Evolutionary conservation across 2,329 filamentous ascomycete genomes (phyloP).

Genomic region (Boeremia exigua): DNA sequence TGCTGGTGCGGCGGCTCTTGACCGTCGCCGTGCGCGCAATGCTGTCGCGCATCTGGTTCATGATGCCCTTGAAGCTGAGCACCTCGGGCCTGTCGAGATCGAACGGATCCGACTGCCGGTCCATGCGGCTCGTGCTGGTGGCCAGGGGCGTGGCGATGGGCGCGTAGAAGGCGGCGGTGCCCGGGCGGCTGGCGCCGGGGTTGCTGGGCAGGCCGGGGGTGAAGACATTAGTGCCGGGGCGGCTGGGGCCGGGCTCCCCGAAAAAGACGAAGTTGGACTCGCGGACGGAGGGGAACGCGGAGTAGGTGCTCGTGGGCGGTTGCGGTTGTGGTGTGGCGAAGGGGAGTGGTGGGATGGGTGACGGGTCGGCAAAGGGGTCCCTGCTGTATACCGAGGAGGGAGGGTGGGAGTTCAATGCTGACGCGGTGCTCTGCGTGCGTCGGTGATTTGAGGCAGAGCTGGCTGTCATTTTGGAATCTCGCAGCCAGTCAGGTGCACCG

Average conservation of each 20-base stretch:
- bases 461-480: conserved; percentile 19
- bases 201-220: conserved; percentile 5
- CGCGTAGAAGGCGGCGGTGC: conserved; percentile 37
- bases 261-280: conserved; percentile 38
- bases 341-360: conserved; percentile 21
- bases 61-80: conserved; percentile 41
- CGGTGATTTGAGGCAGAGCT: conserved; percentile 27
- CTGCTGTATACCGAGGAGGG: conserved; percentile 36
- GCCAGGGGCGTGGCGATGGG: conserved; percentile 24
- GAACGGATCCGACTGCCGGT: conserved; percentile 49
- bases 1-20: conserved; percentile 36
- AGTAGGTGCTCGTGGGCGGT: conserved; percentile 13
- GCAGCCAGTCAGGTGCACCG: conserved; percentile 34
- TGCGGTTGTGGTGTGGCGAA: neutral
- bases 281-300: conserved; percentile 26
- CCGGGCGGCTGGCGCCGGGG: conserved; percentile 20
- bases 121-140: conserved; percentile 24
- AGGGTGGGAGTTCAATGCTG: conserved; percentile 40
- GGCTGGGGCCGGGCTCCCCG: conserved; percentile 44
- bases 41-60: conserved; percentile 37
- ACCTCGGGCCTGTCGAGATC: conserved; percentile 50
- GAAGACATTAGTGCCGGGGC: conserved; percentile 30
- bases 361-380: conserved; percentile 39
- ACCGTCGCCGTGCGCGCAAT: conserved; percentile 36
- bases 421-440: conserved; percentile 37